Conservation (phyloP, 176 grass and related monocot species). For the Puccinellia tenuiflora region DNA sequence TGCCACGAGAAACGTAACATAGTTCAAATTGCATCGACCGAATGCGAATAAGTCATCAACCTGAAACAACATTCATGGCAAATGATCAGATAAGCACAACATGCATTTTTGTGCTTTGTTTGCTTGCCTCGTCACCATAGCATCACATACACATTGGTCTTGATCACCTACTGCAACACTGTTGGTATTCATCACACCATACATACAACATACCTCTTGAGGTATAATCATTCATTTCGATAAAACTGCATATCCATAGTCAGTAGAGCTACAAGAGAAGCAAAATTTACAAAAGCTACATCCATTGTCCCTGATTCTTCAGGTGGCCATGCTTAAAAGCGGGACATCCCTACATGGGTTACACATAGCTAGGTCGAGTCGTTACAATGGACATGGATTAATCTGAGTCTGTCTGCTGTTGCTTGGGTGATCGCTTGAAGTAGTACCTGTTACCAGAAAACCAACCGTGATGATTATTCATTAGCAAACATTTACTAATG, state of each 20-base stretch:
- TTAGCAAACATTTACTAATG: not conserved
- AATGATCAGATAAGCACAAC: not conserved
- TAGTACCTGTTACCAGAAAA: constrained; percentile 57
- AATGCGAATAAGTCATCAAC: not conserved
- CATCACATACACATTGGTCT: not conserved
- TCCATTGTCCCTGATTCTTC: not conserved
- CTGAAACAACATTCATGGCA: not conserved
- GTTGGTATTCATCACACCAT: not conserved
- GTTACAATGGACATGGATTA: not conserved
- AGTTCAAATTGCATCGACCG: not conserved
- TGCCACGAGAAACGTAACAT: not conserved
- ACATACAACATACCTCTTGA: not conserved
- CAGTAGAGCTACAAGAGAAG: not conserved
- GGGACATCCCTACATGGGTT: not conserved
- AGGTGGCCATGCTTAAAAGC: not conserved
- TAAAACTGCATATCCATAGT: not conserved
- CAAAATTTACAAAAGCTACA: not conserved
- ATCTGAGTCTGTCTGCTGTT: constrained; percentile 2
- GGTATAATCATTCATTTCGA: not conserved
- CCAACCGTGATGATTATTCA: not conserved
- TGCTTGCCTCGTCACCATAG: not conserved
- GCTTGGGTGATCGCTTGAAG: constrained; percentile 36
- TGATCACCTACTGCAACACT: not conserved
- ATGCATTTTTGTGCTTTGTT: not conserved
- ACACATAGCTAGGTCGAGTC: not conserved